Conservation (phyloP, 2,329 filamentous ascomycete species). For the Aaosphaeria pasadenensis region DNA sequence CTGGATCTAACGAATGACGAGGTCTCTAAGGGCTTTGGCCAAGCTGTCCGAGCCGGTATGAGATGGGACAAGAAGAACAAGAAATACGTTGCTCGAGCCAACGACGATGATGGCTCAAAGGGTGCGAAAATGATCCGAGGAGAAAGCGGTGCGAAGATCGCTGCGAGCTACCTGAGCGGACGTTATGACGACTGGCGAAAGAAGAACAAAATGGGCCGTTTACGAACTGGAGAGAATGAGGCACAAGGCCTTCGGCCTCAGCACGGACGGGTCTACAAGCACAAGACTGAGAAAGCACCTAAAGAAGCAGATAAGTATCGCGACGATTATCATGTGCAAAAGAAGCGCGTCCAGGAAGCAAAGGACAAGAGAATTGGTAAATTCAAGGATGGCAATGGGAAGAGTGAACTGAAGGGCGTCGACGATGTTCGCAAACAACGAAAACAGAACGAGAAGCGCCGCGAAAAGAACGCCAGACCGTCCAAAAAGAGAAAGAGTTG, state of each 20-base stretch:
- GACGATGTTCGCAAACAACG: constrained; percentile 84
- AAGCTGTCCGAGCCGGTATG: constrained; percentile 71
- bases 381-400: constrained; percentile 68
- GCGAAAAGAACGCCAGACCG: constrained; percentile 86
- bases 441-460: constrained; percentile 70
- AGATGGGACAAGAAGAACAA: constrained; percentile 96
- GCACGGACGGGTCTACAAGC: constrained; percentile 67
- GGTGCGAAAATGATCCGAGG: constrained; percentile 73
- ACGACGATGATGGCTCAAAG: constrained; percentile 90
- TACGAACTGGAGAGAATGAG: constrained; percentile 82
- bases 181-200: constrained; percentile 92
- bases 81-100: constrained; percentile 88
- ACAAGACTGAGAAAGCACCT: constrained; percentile 82
- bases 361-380: constrained; percentile 77
- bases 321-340: constrained; percentile 85
- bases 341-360: constrained; percentile 84
- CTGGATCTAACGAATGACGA: constrained; percentile 96
- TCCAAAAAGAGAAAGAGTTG: constrained; percentile 55
- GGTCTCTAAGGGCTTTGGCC: constrained; percentile 68
- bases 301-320: constrained; percentile 91
- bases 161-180: constrained; percentile 87
- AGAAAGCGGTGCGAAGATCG: constrained; percentile 94
- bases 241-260: constrained; percentile 36
- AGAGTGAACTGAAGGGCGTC: constrained; percentile 75
- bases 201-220: constrained; percentile 72